These are phyloP conservation scores for Conidiobolus incongruus DNA, from an alignment of 371 early-diverging fungal genomes.

Conservation along the genomic window DNA sequence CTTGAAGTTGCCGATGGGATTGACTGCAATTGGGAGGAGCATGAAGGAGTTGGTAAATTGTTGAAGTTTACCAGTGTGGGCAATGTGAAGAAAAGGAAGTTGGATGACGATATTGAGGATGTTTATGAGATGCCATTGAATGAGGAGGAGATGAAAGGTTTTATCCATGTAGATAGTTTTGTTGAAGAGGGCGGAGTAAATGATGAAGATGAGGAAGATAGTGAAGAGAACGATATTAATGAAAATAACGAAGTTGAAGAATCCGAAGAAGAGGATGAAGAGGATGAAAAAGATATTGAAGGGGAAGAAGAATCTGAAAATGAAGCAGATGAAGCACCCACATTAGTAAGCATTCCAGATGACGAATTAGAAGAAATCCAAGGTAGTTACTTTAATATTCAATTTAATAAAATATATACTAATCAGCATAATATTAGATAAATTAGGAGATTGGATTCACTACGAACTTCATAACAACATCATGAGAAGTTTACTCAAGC, in stretches of 20 bases:
- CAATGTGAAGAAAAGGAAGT: no score
- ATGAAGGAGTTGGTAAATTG: no score
- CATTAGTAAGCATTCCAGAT: neutral
- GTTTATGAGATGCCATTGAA: no score
- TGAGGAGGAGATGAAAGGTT: constrained; percentile 1
- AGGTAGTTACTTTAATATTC: neutral
- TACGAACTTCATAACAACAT: constrained; percentile 25
- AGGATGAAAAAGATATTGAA: no score
- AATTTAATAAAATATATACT: neutral
- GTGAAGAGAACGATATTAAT: neutral
- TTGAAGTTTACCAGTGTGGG: no score
- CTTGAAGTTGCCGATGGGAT: no score
- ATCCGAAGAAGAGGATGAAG: neutral
- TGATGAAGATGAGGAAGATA: neutral
- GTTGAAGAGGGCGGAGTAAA: neutral
- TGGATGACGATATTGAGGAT: no score
- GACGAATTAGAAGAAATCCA: neutral
- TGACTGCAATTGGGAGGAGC: no score
- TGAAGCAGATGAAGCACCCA: neutral
- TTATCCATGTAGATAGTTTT: constrained; percentile 3
- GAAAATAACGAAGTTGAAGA: neutral
- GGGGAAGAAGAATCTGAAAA: neutral
- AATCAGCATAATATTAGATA: neutral
- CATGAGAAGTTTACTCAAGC: constrained; percentile 35
- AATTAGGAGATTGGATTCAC: constrained; percentile 12